A percentile compares a stretch with the other conserved stretches of the same genome.
phyloP scores from a whole-genome alignment of 148 eudicot species.

The Amaranthus palmeri region DNA sequence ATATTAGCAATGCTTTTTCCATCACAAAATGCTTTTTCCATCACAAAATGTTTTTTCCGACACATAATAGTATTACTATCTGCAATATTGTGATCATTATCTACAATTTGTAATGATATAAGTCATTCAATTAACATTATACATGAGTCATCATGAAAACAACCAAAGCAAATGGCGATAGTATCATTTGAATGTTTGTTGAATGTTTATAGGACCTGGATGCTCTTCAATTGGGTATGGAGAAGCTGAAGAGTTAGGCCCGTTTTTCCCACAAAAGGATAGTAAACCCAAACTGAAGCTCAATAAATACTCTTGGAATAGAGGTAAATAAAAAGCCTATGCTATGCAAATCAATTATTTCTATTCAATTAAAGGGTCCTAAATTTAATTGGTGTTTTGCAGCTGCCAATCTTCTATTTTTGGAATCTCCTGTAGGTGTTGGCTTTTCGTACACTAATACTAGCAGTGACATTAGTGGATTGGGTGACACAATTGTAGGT shows the following conservation, averaged over 20 bases:
- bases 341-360: neutral
- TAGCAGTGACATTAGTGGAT: constrained; percentile 45
- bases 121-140: too few species aligned
- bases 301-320: constrained; percentile 69
- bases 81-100: too few species aligned
- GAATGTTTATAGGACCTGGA: constrained; percentile 58
- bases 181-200: neutral
- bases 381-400: neutral
- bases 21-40: too few species aligned
- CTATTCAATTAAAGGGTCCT: neutral
- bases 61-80: too few species aligned
- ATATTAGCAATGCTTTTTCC: too few species aligned
- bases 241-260: constrained; percentile 73
- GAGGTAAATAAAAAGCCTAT: constrained; percentile 40
- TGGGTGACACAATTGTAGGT: constrained; percentile 72
- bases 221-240: constrained; percentile 88
- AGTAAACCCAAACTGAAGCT: constrained; percentile 50
- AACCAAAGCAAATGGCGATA: too few species aligned
- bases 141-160: too few species aligned
- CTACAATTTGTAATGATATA: too few species aligned
- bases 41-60: too few species aligned
- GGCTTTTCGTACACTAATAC: constrained; percentile 90
- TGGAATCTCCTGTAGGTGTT: constrained; percentile 85
- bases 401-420: constrained; percentile 75
- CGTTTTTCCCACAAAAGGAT: constrained; percentile 54